Evolutionary conservation across 441 rosid genomes (phyloP).

Genomic region (Metrosideros polymorpha): DNA sequence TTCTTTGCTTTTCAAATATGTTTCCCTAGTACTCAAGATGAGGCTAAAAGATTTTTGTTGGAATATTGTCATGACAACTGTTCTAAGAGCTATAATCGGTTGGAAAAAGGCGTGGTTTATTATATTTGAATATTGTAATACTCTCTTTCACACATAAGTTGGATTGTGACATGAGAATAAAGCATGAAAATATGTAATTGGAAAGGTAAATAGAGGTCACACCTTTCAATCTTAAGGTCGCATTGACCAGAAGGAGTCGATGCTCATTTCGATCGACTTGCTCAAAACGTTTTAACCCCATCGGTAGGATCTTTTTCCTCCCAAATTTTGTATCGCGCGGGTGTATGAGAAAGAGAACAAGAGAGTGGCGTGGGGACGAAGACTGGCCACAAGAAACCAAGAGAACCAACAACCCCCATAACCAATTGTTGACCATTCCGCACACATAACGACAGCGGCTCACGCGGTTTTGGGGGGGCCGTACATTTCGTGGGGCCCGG

Average conservation of each 20-base stretch:
- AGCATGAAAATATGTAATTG: too few species aligned
- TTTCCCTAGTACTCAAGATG: too few species aligned
- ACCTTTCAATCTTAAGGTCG: background rate
- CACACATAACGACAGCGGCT: slow-evolving; percentile 8
- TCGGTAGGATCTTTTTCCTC: background rate
- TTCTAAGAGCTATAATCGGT: too few species aligned
- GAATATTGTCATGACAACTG: too few species aligned
- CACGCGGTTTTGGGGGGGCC: slow-evolving; percentile 8
- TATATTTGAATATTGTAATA: too few species aligned
- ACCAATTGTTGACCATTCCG: slow-evolving; percentile 7
- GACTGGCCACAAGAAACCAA: background rate
- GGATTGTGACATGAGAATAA: too few species aligned
- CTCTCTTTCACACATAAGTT: too few species aligned
- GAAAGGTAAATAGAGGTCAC: too few species aligned
- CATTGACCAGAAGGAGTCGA: background rate
- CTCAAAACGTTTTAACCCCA: background rate
- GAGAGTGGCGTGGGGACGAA: background rate
- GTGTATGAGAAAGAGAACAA: background rate
- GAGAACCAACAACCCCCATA: background rate
- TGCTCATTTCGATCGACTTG: background rate
- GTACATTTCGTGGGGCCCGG: background rate
- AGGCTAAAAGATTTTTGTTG: too few species aligned
- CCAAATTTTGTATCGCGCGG: background rate
- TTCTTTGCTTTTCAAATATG: too few species aligned
- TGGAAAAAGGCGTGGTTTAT: too few species aligned